Base-by-base conservation (phyloP, 495 filamentous ascomycete species). In the Chaetomidium leptoderma region DNA sequence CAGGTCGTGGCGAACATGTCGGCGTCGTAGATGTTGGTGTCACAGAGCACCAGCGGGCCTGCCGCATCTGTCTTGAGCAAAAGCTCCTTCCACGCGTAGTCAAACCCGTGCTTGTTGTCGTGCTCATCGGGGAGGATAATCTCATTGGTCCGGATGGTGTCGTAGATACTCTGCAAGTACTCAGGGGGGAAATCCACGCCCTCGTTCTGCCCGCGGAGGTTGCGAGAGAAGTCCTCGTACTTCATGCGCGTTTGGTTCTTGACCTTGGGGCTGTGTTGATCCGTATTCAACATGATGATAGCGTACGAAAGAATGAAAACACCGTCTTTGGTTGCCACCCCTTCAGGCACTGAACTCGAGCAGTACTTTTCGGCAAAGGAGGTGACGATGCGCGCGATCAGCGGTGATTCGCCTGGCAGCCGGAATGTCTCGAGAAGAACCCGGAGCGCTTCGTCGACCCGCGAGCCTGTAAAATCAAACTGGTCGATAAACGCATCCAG, bases 101-200 rank as follows among this genome's bases (percentile, higher is more conserved):
- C 93, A 63, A 97, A 99, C 3, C 91, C 91, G 70, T 95, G 86
- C 68, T 88, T 86, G 68, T 96, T 97, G 64, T 97, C 90, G 69
- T 97, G 93, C 70, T 99, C 93, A 56, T 97, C 92, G 0, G 93
- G 93, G 19, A 99, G 76, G 55, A 99, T 96, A 54, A 99, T 99
- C 72, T 99, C 93, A 51, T 90, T 86, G 3, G 83, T 82, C 68
- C 87, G 91, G 73, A 99, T 97, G 9, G 89, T 89, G 61, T 96
- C 86, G 66, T 86, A 99, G 50, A 97, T 95, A 3, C 82, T 81
- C 63, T 95, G 84, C 3, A 99, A 81, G 68, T 93, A 96, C 61
- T 92, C 85, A 1, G 85, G 81, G 16, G 84, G 80, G 67, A 97
- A 99, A 63, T 99, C 86, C 53, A 87, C 79, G 42, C 88, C 89